Base-by-base conservation (phyloP, 106 monocot species). In the Vanilla planifolia region DNA sequence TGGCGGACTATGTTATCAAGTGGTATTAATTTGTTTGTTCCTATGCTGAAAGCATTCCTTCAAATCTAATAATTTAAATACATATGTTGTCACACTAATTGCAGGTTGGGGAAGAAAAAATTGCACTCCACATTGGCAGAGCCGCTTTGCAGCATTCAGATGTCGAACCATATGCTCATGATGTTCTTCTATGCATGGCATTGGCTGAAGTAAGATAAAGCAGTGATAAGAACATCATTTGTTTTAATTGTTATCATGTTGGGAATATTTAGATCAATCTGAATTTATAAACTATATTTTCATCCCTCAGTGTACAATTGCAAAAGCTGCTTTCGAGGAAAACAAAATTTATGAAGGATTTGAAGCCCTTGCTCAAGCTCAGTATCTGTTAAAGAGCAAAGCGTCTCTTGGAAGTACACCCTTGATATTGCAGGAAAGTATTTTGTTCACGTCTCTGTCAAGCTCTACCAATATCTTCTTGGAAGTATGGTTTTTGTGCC, bases 331-430 rank as follows among this genome's bases (percentile, higher is more conserved):
- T 68, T 85, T 98, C 68, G 96, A 98, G 74, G 88, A 79, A 59
- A 88, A 66, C 39, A 90, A 82, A 75, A 75, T 98, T 35, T 86
- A 75, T 72, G 81, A 81, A 69, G 96, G 90, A 48, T 98, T 98
- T 79, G 96, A 98, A 71, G 86, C 96, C 59, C 77, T 98, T 67
- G 96, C 96, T 61, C 86, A 81, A 56, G 91, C 96, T 67, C 96
- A 88, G 41, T 74, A 77, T 68, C 64, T 98, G 35, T 67, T 98
- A 28, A 87, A 73, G 76, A 90, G 90, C 73, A 84, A 81, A 74
- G 46, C 22, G 9, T 91, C 84, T 76, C 67, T 87, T 19, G 84
- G 21, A 28, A 79, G 80, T 41, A 64, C 91, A 81, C 77, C 96
- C 43, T 62, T 98, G 51, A 43, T 98, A 60, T 74, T 72, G 58